Percentiles rank a stretch among this genome's conserved stretches.
Conservation (phyloP, 768 basidiomycete species). For the Astraeus odoratus region DNA sequence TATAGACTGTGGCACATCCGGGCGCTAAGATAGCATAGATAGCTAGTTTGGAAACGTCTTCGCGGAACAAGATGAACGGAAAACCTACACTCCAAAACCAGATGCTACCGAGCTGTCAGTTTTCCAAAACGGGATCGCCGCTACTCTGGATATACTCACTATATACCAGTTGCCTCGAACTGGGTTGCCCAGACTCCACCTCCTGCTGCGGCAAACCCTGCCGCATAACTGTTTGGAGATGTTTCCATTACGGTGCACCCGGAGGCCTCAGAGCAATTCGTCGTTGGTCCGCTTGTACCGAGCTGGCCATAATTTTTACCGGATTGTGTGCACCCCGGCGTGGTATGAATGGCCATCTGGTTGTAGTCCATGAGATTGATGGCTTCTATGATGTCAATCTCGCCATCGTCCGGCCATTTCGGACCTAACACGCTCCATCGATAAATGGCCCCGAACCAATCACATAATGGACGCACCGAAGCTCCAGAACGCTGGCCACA, state of each 20-base stretch:
- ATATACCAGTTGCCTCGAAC: constrained; percentile 52
- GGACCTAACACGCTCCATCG: constrained; percentile 10
- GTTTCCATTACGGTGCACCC: constrained; percentile 27
- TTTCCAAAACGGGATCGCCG: constrained; percentile 1
- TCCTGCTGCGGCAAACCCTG: constrained; percentile 27
- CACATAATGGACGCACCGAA: constrained; percentile 12
- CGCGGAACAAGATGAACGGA: constrained; percentile 1
- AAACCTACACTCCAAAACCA: constrained; percentile 43
- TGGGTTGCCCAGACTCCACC: constrained; percentile 67
- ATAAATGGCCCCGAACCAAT: not conserved
- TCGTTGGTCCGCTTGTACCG: constrained; percentile 20
- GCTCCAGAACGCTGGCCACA: constrained; percentile 29
- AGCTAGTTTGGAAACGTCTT: not conserved
- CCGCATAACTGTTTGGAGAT: constrained; percentile 22
- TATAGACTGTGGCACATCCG: constrained; percentile 3
- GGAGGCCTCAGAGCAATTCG: constrained; percentile 17
- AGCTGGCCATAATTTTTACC: constrained; percentile 23
- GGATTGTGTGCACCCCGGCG: constrained; percentile 32
- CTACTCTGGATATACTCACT: constrained; percentile 23
- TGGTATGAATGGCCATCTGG: constrained; percentile 53
- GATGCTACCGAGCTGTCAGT: constrained; percentile 27
- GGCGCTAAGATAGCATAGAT: not conserved
- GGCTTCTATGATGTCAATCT: constrained; percentile 56
- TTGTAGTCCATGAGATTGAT: constrained; percentile 47
- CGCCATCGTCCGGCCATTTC: constrained; percentile 41